Evolutionary conservation across 805 yeast species (phyloP).

Genomic region (Hanseniaspora guilliermondii): DNA sequence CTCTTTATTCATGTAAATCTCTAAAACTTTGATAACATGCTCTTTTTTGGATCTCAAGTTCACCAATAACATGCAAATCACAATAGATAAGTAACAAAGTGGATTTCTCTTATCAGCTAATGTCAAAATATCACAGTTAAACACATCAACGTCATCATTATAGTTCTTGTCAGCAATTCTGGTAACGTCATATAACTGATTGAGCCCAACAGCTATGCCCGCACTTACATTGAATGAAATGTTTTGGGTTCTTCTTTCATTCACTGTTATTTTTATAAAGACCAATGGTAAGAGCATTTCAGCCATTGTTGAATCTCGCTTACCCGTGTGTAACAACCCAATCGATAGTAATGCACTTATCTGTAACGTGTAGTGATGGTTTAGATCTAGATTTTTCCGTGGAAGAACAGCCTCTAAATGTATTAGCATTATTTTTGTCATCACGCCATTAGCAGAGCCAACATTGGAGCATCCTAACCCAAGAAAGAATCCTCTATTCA

Average conservation of each 20-base stretch:
- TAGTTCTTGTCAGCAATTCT: conserved; percentile 32
- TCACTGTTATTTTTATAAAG: conserved; percentile 35
- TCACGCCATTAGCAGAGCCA: conserved; percentile 72
- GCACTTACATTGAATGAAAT: conserved; percentile 81
- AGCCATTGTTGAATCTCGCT: conserved; percentile 77
- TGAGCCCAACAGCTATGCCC: conserved; percentile 76
- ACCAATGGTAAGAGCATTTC: conserved; percentile 65
- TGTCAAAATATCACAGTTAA: neutral
- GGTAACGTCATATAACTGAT: conserved; percentile 51
- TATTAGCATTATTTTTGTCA: conserved; percentile 83
- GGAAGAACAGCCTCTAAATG: conserved; percentile 89
- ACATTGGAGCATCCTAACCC: conserved; percentile 86
- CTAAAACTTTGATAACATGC: conserved; percentile 48
- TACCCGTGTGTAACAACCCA: conserved; percentile 66
- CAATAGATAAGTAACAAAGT: conserved; percentile 41
- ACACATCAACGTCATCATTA: neutral
- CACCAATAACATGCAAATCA: conserved; percentile 62
- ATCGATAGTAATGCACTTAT: conserved; percentile 85
- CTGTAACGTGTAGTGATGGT: conserved; percentile 72
- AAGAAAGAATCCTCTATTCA: conserved; percentile 73
- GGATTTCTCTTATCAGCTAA: conserved; percentile 26
- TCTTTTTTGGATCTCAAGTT: conserved; percentile 54
- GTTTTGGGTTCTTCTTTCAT: conserved; percentile 44
- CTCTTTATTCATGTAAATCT: conserved; percentile 47
- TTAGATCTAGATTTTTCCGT: conserved; percentile 63